Evolutionary conservation across 805 yeast genomes (phyloP), one percentile per base, ranked within the genome.

Genomic region (Candida tammaniensis): DNA sequence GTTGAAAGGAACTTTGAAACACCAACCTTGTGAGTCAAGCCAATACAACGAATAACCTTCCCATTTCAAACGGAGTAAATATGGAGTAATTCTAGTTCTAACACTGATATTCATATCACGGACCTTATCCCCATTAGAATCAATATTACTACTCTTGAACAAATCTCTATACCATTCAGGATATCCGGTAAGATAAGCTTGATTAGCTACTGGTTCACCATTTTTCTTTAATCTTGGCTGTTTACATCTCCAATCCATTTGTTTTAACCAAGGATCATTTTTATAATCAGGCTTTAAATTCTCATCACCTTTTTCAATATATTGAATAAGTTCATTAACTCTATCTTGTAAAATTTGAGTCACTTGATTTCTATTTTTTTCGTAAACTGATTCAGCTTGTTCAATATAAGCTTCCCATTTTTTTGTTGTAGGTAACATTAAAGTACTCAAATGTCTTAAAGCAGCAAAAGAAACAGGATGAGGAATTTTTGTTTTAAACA

Each of bases 391-490:
- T 55, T 93, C 98, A 2, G 96, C 78, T 2, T 59, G 68, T 5
- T 69, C 57, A n/a, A 89, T 60, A 49, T 87, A 93, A 2, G 70
- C 54, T 10, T 78, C 67, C 98, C 98, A 93, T 10, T 72, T 57
- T 14, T 53, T 55, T 12, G 83, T 76, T 0, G 95, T 82, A 1
- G 99, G 96, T 25, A 94, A 60, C 31, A 89, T 76, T 28, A 85
- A 74, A 14, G 82, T 71, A 7, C 88, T 80, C 50, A 93, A 64
- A 36, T 78, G 81, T 44, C 82, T 70, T 28, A 93, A 62, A 2
- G 96, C 96, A 1, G 93, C 89, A 62, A 89, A 83, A 11, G 95
- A 85, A 2, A 91, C 95, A 0, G 98, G 97, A 57, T 93, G 98
- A 0, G 98, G 96, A 27, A 89, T 78, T 32, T 77, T 72, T 20